These are phyloP conservation scores for Skeletonema potamos DNA, from an alignment of 108 stramenopile genomes.

Conservation along the genomic window DNA sequence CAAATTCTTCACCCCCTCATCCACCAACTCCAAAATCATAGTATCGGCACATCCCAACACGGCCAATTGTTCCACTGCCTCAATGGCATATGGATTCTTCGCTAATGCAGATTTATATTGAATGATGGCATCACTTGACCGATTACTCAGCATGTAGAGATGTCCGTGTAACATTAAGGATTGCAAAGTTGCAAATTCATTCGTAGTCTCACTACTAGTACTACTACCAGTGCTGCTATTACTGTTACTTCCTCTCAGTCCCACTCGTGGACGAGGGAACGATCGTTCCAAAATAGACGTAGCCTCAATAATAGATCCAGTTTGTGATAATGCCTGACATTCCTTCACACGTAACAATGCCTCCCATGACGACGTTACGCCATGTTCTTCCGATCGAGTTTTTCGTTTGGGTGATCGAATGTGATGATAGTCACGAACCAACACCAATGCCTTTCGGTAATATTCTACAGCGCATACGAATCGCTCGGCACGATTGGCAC, in stretches of 20 bases:
- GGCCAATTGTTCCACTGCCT: slow-evolving; percentile 66
- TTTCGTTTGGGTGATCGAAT: not conserved
- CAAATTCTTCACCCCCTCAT: slow-evolving; percentile 9
- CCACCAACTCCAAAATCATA: slow-evolving; percentile 16
- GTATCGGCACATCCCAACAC: slow-evolving; percentile 51
- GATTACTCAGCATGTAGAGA: slow-evolving; percentile 53
- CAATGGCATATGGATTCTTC: slow-evolving; percentile 68
- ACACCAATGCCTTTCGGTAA: slow-evolving; percentile 51
- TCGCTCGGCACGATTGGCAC: slow-evolving; percentile 53
- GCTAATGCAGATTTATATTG: slow-evolving; percentile 58
- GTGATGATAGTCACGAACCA: not conserved
- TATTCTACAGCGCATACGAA: slow-evolving; percentile 62
- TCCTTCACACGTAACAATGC: slow-evolving; percentile 68
- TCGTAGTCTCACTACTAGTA: too few relatives aligned
- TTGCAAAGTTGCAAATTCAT: slow-evolving; percentile 33
- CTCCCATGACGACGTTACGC: slow-evolving; percentile 35
- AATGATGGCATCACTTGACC: slow-evolving; percentile 52
- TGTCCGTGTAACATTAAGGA: slow-evolving; percentile 74
- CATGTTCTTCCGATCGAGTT: not conserved
- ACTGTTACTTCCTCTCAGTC: too few relatives aligned
- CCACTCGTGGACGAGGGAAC: slow-evolving; percentile 45
- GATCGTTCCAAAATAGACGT: slow-evolving; percentile 67
- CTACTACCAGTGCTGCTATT: too few relatives aligned
- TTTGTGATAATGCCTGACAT: slow-evolving; percentile 62
- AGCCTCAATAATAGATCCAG: slow-evolving; percentile 72